Base-by-base conservation (phyloP, 1,139 yeast genomes). In the Protomyces gravidus region DNA sequence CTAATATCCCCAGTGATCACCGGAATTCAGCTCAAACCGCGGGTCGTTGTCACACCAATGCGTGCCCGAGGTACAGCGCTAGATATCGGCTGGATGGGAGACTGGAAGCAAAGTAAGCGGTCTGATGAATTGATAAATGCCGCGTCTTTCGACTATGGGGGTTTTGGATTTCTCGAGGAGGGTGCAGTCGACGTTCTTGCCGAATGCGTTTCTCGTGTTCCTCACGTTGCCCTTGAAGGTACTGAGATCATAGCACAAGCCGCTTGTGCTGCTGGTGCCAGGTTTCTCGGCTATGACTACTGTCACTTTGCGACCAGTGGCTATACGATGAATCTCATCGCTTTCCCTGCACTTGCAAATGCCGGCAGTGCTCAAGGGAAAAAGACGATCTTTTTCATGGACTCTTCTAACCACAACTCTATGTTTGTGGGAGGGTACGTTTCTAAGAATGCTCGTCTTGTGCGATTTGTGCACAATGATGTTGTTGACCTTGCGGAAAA, bases 71-170 rank as follows among this genome's bases (percentile, higher is more conserved):
- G 58, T 13, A 46, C 45, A 5, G 58, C 58, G 13, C 42, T 53
- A 15, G 28, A 45, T 19, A 53, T 53, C 17, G 51, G 19, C 28
- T 53, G 58, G 58, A 53, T 53, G 58, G 58, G 58, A n/a, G 58
- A 53, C 21, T 53, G 58, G 58, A 32, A 33, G 47, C 17, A 53
- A 19, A 50, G 51, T 13, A 46, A 26, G 27, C 39, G 28, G 6
- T 25, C 50, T 5, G 27, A 33, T 15, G 58, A 53, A 19, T 28
- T 53, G 15, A 53, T 53, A 33, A 53, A 53, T 26, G 51, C 50
- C 15, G 58, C 58, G 9, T 53, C 58, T n/a, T 53, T 53, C n/a
- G 58, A 53, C 21, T 53, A 53, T 28, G 58, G 58, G n/a, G 58
- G 58, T 4, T 53, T 53, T 30, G 58, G 58, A 7, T 45, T 46